These are phyloP conservation scores for Xylaria sp. DNA, from an alignment of 2,329 filamentous ascomycete genomes.

Conservation along the genomic window DNA sequence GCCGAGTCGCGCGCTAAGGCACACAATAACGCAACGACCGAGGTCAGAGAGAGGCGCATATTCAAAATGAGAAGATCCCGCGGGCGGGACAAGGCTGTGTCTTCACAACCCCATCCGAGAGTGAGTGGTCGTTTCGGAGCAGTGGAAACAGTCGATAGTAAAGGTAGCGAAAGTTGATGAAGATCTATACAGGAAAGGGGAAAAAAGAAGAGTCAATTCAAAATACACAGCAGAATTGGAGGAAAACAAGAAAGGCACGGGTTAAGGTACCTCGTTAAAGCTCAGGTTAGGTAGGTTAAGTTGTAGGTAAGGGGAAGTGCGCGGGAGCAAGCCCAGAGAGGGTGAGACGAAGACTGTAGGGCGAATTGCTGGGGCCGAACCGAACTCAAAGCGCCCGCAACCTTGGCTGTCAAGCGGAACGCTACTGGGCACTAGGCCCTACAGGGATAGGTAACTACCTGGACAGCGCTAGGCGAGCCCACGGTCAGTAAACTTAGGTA, in stretches of 20 bases:
- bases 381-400: background rate
- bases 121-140: constrained; percentile 5
- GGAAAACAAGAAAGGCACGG: constrained; percentile 1
- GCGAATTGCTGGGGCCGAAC: constrained; percentile 23
- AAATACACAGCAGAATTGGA: constrained; percentile 15
- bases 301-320: constrained; percentile 16
- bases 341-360: constrained; percentile 32
- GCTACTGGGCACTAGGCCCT: background rate
- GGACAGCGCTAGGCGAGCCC: background rate
- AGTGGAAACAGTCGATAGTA: background rate
- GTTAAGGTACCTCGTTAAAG: constrained; percentile 4
- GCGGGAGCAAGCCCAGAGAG: constrained; percentile 21
- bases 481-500: background rate
- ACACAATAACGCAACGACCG: constrained; percentile 45
- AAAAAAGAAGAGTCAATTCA: constrained; percentile 9
- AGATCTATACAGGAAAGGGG: constrained; percentile 9
- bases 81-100: constrained; percentile 38
- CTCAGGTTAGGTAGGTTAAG: too few relatives aligned
- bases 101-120: constrained; percentile 45
- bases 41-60: constrained; percentile 47
- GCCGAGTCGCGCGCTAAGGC: constrained; percentile 46
- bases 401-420: constrained; percentile 6
- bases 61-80: constrained; percentile 37
- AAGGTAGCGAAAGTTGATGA: constrained; percentile 14
- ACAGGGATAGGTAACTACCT: background rate